phyloP scores from a whole-genome alignment of 208 protist species.

The Leishmania lainsoni region DNA sequence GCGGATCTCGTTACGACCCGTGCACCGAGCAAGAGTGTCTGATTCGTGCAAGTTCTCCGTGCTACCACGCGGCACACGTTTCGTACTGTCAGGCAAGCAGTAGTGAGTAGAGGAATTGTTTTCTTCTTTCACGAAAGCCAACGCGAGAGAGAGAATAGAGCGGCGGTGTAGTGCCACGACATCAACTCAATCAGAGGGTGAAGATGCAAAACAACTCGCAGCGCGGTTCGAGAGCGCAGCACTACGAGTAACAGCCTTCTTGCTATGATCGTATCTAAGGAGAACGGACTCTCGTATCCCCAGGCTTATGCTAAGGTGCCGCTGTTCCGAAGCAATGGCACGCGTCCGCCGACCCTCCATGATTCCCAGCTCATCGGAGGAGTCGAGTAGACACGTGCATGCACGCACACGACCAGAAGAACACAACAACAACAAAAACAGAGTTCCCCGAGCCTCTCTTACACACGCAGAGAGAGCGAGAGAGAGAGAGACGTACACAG shows the following conservation, averaged over 20 bases:
- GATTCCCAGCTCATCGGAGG: not conserved
- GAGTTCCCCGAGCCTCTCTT: not conserved
- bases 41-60: not conserved
- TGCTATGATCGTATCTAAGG: not conserved
- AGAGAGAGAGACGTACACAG: constrained; percentile 1
- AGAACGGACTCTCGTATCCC: not conserved
- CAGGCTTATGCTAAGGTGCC: too few relatives aligned
- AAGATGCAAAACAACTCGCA: not conserved
- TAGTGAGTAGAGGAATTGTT: too few relatives aligned
- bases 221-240: not conserved
- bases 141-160: not conserved
- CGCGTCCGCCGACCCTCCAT: too few relatives aligned
- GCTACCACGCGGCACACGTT: not conserved
- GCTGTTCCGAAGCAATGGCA: too few relatives aligned
- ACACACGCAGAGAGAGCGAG: not conserved
- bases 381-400: not conserved
- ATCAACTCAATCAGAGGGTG: not conserved
- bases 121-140: not conserved
- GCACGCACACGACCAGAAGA: not conserved
- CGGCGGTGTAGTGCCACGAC: not conserved
- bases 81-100: too few relatives aligned
- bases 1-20: not conserved
- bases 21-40: not conserved
- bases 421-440: not conserved
- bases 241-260: not conserved